Base-by-base conservation (phyloP, 78 protist species). In the Cavenderia fasciculata region DNA sequence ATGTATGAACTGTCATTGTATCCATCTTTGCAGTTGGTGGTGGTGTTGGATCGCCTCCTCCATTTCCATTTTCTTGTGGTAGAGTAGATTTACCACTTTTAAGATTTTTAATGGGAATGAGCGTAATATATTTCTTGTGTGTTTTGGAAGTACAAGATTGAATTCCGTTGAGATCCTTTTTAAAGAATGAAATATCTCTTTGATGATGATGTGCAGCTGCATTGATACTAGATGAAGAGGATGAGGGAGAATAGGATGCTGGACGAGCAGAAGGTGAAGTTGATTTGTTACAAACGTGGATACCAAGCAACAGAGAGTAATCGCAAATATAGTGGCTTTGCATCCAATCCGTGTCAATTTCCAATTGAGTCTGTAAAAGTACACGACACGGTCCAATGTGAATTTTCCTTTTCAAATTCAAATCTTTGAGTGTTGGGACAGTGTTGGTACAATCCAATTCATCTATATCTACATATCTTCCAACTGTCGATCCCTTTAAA, bases 401-500 rank as follows among this genome's bases (percentile, higher is more conserved):
- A 11, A 90, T 27, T 25, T 75, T 73, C 6, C 88, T 54, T 38
- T 90, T 68, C 25, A 90, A 40, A 82, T 90, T 90, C 44, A 90
- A 62, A 38, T 90, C 94, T 51, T 90, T 90, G 14, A 90, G 59
- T 14, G 88, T 73, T 23, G 31, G 74, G n/a, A 41, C 47, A 16
- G 57, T 44, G 1, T 36, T 25, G 18, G 61, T 49, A n/a, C n/a
- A n/a, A 34, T 59, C 87, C 12, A 65, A 27, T 52, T 65, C 52
- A 52, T 66, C 70, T 14, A 78, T 61, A 56, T 59, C 76, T 4
- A 90, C 94, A 38, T 44, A 69, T 54, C 94, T 36, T 31, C 87
- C 89, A 12, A 90, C 44, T 27, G 86, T 90, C 5, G 73, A 51
- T 19, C 94, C 94, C 47, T 90, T 90, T 6, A 90, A 69, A 49